Percentiles rank a stretch among this genome's conserved stretches.
These are phyloP conservation scores for barley (Hordeum vulgare) DNA, from an alignment of 176 grass and related monocot genomes.

Conservation along the genomic window MorexV3_pseudomolecules_assembly NC_058518.1:298268733-298269232, in stretches of 20 bases:
- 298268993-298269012: neutral
- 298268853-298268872: conserved; percentile 47
- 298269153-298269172: conserved; percentile 53
- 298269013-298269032: neutral
- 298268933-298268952: conserved; percentile 15
- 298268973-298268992: neutral
- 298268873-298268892: neutral
- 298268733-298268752: neutral
- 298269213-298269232: conserved; percentile 8
- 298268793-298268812: conserved; percentile 65
- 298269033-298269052: neutral
- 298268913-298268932: neutral
- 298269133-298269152: conserved; percentile 67
- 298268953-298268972: neutral
- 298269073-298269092: conserved; percentile 20
- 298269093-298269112: conserved; percentile 44
- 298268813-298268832: conserved; percentile 58
- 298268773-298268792: conserved; percentile 54
- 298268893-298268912: neutral
- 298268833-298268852: conserved; percentile 54
- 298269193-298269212: conserved; percentile 1
- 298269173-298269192: conserved; percentile 59
- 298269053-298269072: neutral
- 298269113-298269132: conserved; percentile 64
- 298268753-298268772: conserved; percentile 16